A percentile compares a stretch with the other conserved stretches of the same genome.
phyloP scores from a whole-genome alignment of 139 green algal species.

The Chlorella ohadii region DNA sequence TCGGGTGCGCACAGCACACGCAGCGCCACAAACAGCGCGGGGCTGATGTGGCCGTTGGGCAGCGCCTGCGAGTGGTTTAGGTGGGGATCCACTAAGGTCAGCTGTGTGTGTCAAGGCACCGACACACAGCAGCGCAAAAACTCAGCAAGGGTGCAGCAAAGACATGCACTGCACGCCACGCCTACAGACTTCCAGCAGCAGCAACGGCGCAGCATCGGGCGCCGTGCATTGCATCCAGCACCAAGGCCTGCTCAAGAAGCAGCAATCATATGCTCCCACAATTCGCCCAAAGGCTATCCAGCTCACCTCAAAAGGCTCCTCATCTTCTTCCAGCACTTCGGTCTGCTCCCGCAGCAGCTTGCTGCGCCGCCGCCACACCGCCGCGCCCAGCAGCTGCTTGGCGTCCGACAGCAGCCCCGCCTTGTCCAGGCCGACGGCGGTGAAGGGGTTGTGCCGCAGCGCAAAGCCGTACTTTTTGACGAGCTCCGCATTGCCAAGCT shows the following conservation, averaged over 20 bases:
- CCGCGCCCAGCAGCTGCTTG: not conserved
- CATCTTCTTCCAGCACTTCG: constrained; percentile 50
- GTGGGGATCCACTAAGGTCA: too few species aligned
- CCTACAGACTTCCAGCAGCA: too few species aligned
- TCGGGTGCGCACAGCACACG: constrained; percentile 40
- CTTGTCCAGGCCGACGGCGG: constrained; percentile 41
- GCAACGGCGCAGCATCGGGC: too few species aligned
- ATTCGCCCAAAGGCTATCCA: too few species aligned
- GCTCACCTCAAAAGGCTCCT: constrained; percentile 57
- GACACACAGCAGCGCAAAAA: too few species aligned
- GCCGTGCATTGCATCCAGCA: too few species aligned
- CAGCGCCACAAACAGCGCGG: constrained; percentile 41
- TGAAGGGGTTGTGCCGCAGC: constrained; percentile 65
- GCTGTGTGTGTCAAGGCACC: too few species aligned
- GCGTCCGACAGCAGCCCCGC: constrained; percentile 35
- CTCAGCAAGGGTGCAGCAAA: too few species aligned
- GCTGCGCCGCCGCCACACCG: not conserved
- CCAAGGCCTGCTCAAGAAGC: not conserved
- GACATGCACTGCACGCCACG: too few species aligned
- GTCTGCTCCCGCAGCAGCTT: constrained; percentile 19
- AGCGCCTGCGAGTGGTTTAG: constrained; percentile 11
- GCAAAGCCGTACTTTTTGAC: constrained; percentile 77
- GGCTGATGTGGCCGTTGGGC: constrained; percentile 47
- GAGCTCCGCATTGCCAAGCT: constrained; percentile 68
- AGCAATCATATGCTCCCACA: not conserved